Evolutionary conservation across 495 filamentous ascomycete genomes (phyloP).

Genomic region (Penicillium tannophilum): DNA sequence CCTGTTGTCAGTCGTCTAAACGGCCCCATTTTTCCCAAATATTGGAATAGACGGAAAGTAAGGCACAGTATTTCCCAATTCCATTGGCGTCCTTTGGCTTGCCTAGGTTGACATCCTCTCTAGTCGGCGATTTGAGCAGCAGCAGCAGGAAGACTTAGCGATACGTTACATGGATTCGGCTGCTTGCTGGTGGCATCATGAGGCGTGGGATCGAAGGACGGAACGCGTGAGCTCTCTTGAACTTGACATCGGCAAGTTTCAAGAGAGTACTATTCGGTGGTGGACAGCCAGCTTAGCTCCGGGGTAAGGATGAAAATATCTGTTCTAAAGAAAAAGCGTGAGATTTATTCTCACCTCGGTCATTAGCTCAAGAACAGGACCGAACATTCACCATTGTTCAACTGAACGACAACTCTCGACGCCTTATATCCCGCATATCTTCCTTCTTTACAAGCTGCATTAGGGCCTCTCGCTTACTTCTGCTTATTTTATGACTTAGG

Average conservation of each 20-base stretch:
- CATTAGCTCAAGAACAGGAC: not conserved
- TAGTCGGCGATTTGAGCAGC: conserved; percentile 6
- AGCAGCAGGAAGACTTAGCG: not conserved
- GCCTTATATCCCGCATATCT: not conserved
- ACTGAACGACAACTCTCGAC: not conserved
- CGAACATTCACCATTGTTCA: too few species aligned
- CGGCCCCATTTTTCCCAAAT: not conserved
- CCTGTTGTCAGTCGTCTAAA: conserved; percentile 4
- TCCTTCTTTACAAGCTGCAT: not conserved
- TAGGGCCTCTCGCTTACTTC: not conserved
- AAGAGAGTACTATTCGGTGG: conserved; percentile 5
- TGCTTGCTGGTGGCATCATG: not conserved
- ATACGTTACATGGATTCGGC: not conserved
- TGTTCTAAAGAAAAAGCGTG: not conserved
- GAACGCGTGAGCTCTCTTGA: too few species aligned
- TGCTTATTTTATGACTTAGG: conserved; percentile 11
- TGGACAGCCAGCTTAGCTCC: conserved; percentile 6
- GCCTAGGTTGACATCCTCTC: conserved; percentile 11
- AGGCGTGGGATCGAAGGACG: not conserved
- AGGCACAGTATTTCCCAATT: not conserved
- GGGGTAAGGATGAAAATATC: not conserved
- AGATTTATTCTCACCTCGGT: not conserved
- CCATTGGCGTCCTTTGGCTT: conserved; percentile 1
- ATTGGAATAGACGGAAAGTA: not conserved
- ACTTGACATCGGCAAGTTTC: conserved; percentile 6